Percentiles rank a stretch among this genome's conserved stretches.
Conservation (phyloP, 495 filamentous ascomycete species). For the Aspergillus diversus region DNA sequence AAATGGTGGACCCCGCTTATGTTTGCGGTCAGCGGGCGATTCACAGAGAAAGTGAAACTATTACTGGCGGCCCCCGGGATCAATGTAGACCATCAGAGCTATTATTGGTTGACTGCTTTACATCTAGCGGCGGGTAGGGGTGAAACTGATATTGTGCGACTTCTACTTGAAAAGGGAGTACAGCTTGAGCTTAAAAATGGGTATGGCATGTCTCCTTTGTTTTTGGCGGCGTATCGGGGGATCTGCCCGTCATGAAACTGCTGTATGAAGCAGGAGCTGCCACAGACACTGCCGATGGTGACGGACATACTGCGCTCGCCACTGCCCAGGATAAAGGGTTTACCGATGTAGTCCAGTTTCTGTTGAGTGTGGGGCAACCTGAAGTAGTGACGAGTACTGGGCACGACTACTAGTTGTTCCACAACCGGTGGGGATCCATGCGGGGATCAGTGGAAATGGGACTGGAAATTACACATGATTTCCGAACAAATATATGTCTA, state of each 20-base stretch:
- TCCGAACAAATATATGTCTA: no score
- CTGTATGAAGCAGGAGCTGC: slow-evolving; percentile 3
- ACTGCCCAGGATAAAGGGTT: background rate
- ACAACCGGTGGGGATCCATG: no score
- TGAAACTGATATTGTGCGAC: background rate
- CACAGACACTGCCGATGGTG: background rate
- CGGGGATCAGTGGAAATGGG: no score
- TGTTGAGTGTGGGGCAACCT: background rate
- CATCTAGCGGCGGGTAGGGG: background rate
- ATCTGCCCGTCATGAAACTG: background rate
- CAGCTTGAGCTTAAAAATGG: background rate
- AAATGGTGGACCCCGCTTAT: background rate
- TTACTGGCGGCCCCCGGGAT: background rate
- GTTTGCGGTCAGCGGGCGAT: background rate
- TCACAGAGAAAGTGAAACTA: background rate
- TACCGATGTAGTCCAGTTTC: background rate
- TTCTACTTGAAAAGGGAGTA: background rate
- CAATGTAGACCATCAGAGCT: background rate
- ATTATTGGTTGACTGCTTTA: background rate
- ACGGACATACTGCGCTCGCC: background rate
- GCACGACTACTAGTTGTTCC: no score
- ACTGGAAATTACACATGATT: no score
- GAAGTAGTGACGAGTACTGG: no score
- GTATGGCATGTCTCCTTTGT: background rate
- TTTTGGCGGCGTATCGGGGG: background rate